phyloP scores from a whole-genome alignment of 768 basidiomycete genomes.

The Hemileccinum impolitum region DNA sequence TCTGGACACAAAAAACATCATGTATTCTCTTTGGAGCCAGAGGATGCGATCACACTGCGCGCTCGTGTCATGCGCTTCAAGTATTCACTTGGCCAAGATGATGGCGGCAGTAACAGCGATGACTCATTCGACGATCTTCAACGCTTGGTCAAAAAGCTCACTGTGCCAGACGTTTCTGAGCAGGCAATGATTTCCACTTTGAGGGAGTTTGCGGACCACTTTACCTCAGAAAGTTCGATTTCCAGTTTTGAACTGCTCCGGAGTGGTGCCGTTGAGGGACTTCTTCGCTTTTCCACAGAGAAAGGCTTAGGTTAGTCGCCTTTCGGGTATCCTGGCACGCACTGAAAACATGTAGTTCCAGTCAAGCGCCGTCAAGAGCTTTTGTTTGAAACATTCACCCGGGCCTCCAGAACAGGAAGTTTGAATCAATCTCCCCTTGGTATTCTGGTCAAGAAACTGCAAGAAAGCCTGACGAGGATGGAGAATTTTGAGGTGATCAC shows the following conservation, averaged over 20 bases:
- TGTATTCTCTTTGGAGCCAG: constrained; percentile 70
- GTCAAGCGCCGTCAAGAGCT: constrained; percentile 68
- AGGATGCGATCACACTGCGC: constrained; percentile 91
- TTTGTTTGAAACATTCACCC: constrained; percentile 74
- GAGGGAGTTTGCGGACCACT: constrained; percentile 74
- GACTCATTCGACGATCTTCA: constrained; percentile 63
- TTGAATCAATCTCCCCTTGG: constrained; percentile 58
- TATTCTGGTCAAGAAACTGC: constrained; percentile 89
- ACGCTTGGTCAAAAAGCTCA: constrained; percentile 63
- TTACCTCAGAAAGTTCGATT: constrained; percentile 73
- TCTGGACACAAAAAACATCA: constrained; percentile 69
- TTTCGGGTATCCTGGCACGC: background rate
- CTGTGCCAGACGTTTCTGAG: constrained; percentile 53
- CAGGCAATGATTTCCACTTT: constrained; percentile 59
- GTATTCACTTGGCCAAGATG: constrained; percentile 58
- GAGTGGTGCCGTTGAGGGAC: constrained; percentile 86
- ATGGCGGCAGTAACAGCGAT: constrained; percentile 51
- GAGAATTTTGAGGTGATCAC: constrained; percentile 95
- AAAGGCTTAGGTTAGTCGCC: constrained; percentile 36
- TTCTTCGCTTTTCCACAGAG: constrained; percentile 80
- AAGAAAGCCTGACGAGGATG: constrained; percentile 93
- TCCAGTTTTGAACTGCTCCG: constrained; percentile 96
- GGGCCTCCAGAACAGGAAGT: constrained; percentile 42
- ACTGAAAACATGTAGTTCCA: constrained; percentile 45
- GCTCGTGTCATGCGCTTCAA: constrained; percentile 87